Conservation (phyloP, 345 rosid genomes). For the Kandelia obovata region DNA sequence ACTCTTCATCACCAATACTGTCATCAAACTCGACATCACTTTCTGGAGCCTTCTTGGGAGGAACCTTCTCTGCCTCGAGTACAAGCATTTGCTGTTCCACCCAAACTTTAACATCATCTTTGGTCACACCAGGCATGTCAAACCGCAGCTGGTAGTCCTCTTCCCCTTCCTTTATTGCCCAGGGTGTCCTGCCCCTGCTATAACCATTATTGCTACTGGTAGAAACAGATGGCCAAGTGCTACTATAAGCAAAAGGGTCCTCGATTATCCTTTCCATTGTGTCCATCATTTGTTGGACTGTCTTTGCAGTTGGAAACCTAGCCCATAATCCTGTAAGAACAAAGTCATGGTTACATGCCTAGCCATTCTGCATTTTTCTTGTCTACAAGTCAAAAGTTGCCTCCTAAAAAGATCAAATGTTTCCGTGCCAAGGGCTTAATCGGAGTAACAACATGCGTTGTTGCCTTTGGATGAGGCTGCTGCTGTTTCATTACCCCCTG, state of each 20-base stretch:
- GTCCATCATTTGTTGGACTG: slow-evolving; percentile 29
- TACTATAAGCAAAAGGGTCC: too few relatives aligned
- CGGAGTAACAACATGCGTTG: too few relatives aligned
- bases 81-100: slow-evolving; percentile 32
- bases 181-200: too few relatives aligned
- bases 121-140: slow-evolving; percentile 36
- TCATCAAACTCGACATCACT: neutral
- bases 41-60: neutral
- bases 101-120: slow-evolving; percentile 30
- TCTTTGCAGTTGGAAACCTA: slow-evolving; percentile 2
- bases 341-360: neutral
- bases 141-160: slow-evolving; percentile 24
- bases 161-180: slow-evolving; percentile 13
- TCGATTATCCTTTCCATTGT: neutral
- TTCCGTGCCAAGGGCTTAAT: too few relatives aligned
- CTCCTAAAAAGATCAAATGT: neutral
- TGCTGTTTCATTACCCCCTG: too few relatives aligned
- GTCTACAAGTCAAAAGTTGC: neutral
- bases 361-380: neutral
- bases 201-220: too few relatives aligned
- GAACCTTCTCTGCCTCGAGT: slow-evolving; percentile 23
- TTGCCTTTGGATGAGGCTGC: too few relatives aligned
- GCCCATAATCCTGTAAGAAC: neutral
- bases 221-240: too few relatives aligned
- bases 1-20: slow-evolving; percentile 24